These are phyloP conservation scores for Scenedesmus sp. DNA, from an alignment of 163 green algal species.

Conservation along the genomic window DNA sequence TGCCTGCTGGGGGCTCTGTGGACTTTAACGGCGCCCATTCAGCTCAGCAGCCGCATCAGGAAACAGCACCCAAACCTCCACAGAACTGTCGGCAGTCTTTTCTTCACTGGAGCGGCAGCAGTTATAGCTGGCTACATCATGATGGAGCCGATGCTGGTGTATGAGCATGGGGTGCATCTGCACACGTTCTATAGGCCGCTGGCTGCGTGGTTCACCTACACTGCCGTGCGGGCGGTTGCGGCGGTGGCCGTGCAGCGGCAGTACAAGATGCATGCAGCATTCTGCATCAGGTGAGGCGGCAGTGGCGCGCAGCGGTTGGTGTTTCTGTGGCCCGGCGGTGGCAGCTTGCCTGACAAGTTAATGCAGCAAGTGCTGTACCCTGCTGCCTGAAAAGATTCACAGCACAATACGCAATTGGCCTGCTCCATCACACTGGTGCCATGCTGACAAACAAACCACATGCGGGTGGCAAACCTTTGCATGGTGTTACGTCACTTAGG, in stretches of 20 bases:
- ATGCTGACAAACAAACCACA: neutral
- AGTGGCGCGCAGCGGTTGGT: too few species aligned
- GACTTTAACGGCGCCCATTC: conserved; percentile 10
- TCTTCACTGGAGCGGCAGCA: neutral
- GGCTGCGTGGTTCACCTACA: conserved; percentile 43
- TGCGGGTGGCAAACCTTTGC: too few species aligned
- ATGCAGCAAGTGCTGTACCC: too few species aligned
- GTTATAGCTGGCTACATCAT: conserved; percentile 21
- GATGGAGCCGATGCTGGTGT: conserved; percentile 37
- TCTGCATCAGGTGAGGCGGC: neutral
- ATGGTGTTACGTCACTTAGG: too few species aligned
- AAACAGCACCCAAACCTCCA: conserved; percentile 26
- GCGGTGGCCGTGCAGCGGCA: neutral
- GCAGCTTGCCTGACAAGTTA: too few species aligned
- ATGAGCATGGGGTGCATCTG: conserved; percentile 31
- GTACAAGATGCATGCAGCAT: conserved; percentile 2
- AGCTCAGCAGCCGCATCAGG: conserved; percentile 35
- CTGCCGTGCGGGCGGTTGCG: conserved; percentile 17
- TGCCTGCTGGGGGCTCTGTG: conserved; percentile 15
- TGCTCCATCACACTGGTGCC: neutral
- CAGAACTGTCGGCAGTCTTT: neutral
- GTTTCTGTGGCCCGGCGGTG: too few species aligned
- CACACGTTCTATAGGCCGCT: conserved; percentile 36
- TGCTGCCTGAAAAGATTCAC: too few species aligned
- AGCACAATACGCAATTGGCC: neutral